These are phyloP conservation scores for Aleurites moluccanus DNA, from an alignment of 441 rosid species.

Conservation along the genomic window DNA sequence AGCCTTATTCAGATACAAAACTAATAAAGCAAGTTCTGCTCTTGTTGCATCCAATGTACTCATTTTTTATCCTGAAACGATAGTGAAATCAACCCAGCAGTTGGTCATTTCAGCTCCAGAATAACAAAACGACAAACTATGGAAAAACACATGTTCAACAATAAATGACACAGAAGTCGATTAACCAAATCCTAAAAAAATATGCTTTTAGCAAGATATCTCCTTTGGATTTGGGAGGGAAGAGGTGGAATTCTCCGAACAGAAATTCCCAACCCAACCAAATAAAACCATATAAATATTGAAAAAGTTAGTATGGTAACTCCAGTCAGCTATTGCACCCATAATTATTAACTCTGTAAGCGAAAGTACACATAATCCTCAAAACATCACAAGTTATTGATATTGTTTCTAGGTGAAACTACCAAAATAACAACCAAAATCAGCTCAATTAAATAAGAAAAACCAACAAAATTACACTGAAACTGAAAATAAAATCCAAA, in stretches of 20 bases:
- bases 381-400: neutral
- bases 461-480: neutral
- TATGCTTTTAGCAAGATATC: neutral
- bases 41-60: constrained; percentile 80
- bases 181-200: neutral
- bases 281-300: neutral
- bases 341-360: no score
- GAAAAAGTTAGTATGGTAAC: no score
- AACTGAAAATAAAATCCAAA: neutral
- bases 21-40: constrained; percentile 85
- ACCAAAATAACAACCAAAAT: neutral
- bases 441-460: neutral
- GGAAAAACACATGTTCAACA: neutral
- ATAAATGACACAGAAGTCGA: neutral
- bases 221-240: neutral
- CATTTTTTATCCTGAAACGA: constrained; percentile 48
- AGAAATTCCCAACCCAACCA: neutral
- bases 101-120: neutral
- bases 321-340: no score
- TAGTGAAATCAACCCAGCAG: constrained; percentile 14
- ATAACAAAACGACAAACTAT: neutral
- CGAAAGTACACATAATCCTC: neutral
- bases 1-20: constrained; percentile 87
- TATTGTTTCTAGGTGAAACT: neutral
- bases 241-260: neutral